Base-by-base conservation (phyloP, 2,329 filamentous ascomycete species). In the Xylaria sp. region DNA sequence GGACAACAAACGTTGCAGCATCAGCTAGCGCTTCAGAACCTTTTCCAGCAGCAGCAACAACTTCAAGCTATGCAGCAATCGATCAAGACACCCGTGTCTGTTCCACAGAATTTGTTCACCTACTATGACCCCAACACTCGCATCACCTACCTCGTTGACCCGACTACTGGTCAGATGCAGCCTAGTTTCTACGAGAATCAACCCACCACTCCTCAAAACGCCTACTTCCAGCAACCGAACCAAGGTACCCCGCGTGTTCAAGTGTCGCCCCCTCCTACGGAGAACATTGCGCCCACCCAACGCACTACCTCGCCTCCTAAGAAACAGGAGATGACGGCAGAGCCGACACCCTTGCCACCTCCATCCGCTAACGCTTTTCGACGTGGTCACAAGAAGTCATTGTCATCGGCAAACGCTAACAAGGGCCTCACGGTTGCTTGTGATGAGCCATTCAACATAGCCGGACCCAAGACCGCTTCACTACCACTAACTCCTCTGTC, bases 281-380 rank as follows among this genome's bases (percentile, higher is more conserved):
- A 90, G 78, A 86, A 84, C 72, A 84, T 82, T 74, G 84, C 76
- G 82, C 76, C 81, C 13, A 79, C 81, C 71, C 81, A 80, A 68
- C 90, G 93, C 78, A 92, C 91, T 77, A 87, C 85, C 70, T 89
- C 90, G 8, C 88, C 90, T 37, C 88, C 88, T 18, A 90, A 89
- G 79, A 88, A 90, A 76, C 87, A 87, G 57, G 87, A 91, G 60
- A 91, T 93, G 21, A 92, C 92, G 5, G 87, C 88, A 16, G 89
- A 92, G 74, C 83, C 85, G 16, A 81, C 82, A 2, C 93, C 94
- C 48, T 88, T 97, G 62, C 94, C 94, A 61, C 93, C 93, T 32
- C 93, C 93, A 68, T 97, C 94, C 64, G 93, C 92, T 73, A 96
- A 94, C 76, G 93, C 94, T 53, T 97, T 97, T 86, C 94, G 94